A percentile compares a stretch with the other conserved stretches of the same genome.
Conservation (phyloP, 2,329 filamentous ascomycete species). For the Phialophora tarda region DNA sequence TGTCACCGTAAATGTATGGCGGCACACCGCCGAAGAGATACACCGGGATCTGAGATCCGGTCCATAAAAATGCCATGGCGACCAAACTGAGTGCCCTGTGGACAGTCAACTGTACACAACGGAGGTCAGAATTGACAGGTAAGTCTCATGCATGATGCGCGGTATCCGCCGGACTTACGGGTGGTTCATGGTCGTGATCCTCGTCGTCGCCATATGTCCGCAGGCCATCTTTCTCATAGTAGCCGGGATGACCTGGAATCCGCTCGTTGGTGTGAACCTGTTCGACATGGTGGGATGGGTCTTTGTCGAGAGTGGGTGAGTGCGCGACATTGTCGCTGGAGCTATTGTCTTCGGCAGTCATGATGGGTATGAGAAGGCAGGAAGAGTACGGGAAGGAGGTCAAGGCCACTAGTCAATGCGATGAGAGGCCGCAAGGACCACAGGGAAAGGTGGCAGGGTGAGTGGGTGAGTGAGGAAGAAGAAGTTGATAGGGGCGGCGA, state of each 20-base stretch:
- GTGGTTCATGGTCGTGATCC: constrained; percentile 55
- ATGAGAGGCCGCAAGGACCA: background rate
- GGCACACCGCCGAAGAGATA: constrained; percentile 59
- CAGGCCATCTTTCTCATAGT: constrained; percentile 56
- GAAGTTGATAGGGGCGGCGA: constrained; percentile 7
- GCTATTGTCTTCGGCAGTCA: constrained; percentile 25
- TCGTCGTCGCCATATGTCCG: constrained; percentile 56
- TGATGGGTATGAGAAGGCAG: constrained; percentile 19
- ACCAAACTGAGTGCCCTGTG: constrained; percentile 55
- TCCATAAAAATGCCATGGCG: constrained; percentile 67
- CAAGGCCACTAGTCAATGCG: background rate
- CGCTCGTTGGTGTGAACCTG: constrained; percentile 42
- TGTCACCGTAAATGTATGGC: constrained; percentile 63
- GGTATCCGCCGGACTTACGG: constrained; percentile 44
- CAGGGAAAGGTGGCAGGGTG: background rate
- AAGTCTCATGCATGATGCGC: background rate
- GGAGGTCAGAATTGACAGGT: constrained; percentile 48
- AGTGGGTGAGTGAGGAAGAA: constrained; percentile 2
- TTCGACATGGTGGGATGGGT: constrained; percentile 40
- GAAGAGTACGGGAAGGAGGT: background rate
- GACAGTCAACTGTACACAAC: constrained; percentile 45
- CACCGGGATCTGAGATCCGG: constrained; percentile 65
- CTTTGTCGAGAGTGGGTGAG: constrained; percentile 34
- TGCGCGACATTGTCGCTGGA: constrained; percentile 27
- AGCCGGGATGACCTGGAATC: constrained; percentile 47